Evolutionary conservation across 257 asterid species (phyloP).

Genomic region (Misopates orontium): DNA sequence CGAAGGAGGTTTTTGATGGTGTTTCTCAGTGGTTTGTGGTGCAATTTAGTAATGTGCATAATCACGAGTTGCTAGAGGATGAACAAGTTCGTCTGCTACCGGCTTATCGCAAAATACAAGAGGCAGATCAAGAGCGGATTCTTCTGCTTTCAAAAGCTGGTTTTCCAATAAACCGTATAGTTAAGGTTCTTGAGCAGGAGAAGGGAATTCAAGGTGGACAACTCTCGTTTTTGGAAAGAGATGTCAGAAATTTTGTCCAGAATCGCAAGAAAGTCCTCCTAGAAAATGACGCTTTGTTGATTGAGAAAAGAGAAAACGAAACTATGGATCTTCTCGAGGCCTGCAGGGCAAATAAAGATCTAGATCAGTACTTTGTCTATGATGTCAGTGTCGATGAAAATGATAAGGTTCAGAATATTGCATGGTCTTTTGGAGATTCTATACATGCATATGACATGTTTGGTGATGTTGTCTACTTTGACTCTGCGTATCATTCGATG

Average conservation of each 20-base stretch:
- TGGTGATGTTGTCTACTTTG: constrained; percentile 69
- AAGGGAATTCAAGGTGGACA: constrained; percentile 62
- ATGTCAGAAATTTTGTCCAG: constrained; percentile 71
- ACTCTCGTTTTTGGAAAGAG: constrained; percentile 65
- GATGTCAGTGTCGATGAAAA: constrained; percentile 52
- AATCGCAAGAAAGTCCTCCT: constrained; percentile 54
- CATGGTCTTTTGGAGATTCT: constrained; percentile 66
- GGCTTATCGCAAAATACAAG: constrained; percentile 72
- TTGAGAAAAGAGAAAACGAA: constrained; percentile 60
- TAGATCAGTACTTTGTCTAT: constrained; percentile 55
- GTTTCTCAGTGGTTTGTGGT: constrained; percentile 64
- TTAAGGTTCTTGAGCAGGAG: constrained; percentile 64
- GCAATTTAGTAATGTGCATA: constrained; percentile 67
- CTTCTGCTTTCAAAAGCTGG: constrained; percentile 69
- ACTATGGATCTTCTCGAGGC: constrained; percentile 59
- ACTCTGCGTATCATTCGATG: constrained; percentile 50
- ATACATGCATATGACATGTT: constrained; percentile 49
- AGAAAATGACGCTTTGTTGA: constrained; percentile 58
- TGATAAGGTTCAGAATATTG: constrained; percentile 66
- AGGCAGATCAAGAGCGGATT: constrained; percentile 66
- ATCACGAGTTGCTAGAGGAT: constrained; percentile 68
- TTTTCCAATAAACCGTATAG: constrained; percentile 61
- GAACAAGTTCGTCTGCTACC: constrained; percentile 68
- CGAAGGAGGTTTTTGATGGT: constrained; percentile 59
- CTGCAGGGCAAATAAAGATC: constrained; percentile 50